Evolutionary conservation across 352 stramenopile species (phyloP).

Genomic region (Phytophthora citricola): DNA sequence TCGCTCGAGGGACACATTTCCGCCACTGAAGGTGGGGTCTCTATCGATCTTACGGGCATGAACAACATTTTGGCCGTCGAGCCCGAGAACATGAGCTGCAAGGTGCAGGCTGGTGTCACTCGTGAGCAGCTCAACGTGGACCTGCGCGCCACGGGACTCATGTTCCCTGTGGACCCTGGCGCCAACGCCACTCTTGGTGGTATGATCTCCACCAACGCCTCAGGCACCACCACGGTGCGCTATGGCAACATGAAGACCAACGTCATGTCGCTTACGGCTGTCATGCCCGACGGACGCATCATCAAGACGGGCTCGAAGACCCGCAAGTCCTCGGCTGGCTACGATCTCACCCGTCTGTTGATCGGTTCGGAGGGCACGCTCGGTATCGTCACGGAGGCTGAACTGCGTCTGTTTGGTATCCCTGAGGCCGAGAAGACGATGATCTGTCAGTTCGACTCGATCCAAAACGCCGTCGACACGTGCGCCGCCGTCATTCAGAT

Average conservation of each 20-base stretch:
- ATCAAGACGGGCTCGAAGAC: conserved; percentile 92
- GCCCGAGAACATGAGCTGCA: conserved; percentile 90
- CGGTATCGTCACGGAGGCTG: conserved; percentile 94
- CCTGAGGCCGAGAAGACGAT: conserved; percentile 91
- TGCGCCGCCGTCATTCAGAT: conserved; percentile 90
- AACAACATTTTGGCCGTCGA: conserved; percentile 78
- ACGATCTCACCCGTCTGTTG: conserved; percentile 96
- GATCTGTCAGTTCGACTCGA: conserved; percentile 93
- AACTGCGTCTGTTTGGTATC: conserved; percentile 94
- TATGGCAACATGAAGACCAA: conserved; percentile 98
- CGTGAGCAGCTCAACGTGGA: conserved; percentile 92
- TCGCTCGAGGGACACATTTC: conserved; percentile 97
- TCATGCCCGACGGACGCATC: conserved; percentile 91
- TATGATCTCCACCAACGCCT: conserved; percentile 95
- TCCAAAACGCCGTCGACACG: conserved; percentile 88
- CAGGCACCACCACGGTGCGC: conserved; percentile 89
- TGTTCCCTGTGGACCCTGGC: conserved; percentile 98
- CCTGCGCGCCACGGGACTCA: conserved; percentile 88
- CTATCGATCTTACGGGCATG: conserved; percentile 90
- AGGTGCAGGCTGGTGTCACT: conserved; percentile 95
- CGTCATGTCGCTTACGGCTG: conserved; percentile 93
- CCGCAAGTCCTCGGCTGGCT: conserved; percentile 97
- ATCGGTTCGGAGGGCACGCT: conserved; percentile 96
- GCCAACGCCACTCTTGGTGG: conserved; percentile 96
- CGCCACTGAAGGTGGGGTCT: conserved; percentile 88